Base-by-base conservation (phyloP, 2,329 filamentous ascomycete genomes). In the Fusarium sp. region DNA sequence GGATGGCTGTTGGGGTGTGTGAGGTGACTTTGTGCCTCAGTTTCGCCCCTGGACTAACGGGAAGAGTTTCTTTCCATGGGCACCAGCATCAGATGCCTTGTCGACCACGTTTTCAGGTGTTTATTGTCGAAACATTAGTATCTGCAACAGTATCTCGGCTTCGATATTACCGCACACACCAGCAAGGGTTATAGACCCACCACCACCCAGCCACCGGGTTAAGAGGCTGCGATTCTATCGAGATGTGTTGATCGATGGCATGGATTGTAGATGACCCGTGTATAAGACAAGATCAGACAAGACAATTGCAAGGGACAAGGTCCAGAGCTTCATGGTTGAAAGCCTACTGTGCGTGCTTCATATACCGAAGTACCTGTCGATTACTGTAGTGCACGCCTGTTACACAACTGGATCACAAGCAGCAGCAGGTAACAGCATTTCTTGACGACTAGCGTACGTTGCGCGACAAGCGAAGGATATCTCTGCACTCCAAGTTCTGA, bases 401-500 rank as follows among this genome's bases (percentile, higher is more conserved):
- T 66, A 69, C 76, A 78, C 76, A 39, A 28, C 15, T 24, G 56
- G 41, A 54, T 52, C 55, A 68, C 54, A 62, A 60, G 59, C 51
- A 64, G 59, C 51, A 64, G 51, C 18, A 51, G 64, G 56, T 52
- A 26, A 62, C 52, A 62, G 54, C 57, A 66, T 66, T 50, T 74
- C 28, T 67, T 78, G 58, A 71, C 56, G 68, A 77, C 57, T 73
- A 64, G 75, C 56, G 63, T 66, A 66, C 59, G 66, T 51, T 66
- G 75, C 66, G 68, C 70, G 52, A 75, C 73, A 67, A 59, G 50
- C 69, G 68, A 73, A 66, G 44, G 30, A 28, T 39, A 56, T 60
- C 60, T 52, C 60, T 54, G 28, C 54, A 59, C 70, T 38, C 18
- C 44, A 39, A 57, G 60, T 44, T 61, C 34, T 64, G 26, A 47